Conservation (phyloP, 768 basidiomycete genomes). For the Peribolospora kevripleyi region DNA sequence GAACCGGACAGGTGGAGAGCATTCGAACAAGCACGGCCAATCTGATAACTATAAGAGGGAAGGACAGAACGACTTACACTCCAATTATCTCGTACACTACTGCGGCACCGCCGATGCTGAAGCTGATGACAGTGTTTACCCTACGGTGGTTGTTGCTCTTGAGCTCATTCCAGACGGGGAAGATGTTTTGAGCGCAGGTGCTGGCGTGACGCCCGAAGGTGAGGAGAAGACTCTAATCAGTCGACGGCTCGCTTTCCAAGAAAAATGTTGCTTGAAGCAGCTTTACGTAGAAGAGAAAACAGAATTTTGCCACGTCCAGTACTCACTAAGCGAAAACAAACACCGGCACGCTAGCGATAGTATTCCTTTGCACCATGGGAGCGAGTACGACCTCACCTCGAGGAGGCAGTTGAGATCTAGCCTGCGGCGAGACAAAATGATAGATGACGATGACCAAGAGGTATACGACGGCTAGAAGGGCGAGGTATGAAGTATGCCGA, state of each 20-base stretch:
- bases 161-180: conserved; percentile 84
- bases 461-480: conserved; percentile 50
- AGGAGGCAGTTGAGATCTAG: conserved; percentile 9
- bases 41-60: conserved; percentile 11
- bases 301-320: no score
- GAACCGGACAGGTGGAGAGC: no score
- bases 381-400: no score
- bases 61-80: conserved; percentile 1
- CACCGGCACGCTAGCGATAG: no score
- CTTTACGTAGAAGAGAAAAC: no score
- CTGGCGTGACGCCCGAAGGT: conserved; percentile 26
- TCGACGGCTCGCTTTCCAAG: no score
- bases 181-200: conserved; percentile 55
- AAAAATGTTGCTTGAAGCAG: no score
- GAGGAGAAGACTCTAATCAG: no score
- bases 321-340: no score
- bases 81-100: conserved; percentile 68
- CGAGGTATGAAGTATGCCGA: conserved; percentile 72
- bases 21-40: conserved; percentile 28
- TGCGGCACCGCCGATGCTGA: conserved; percentile 63
- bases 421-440: background rate
- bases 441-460: background rate
- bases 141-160: conserved; percentile 49
- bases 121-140: conserved; percentile 66
- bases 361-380: no score